Conservation (phyloP, 768 basidiomycete species). For the Russula sp. region DNA sequence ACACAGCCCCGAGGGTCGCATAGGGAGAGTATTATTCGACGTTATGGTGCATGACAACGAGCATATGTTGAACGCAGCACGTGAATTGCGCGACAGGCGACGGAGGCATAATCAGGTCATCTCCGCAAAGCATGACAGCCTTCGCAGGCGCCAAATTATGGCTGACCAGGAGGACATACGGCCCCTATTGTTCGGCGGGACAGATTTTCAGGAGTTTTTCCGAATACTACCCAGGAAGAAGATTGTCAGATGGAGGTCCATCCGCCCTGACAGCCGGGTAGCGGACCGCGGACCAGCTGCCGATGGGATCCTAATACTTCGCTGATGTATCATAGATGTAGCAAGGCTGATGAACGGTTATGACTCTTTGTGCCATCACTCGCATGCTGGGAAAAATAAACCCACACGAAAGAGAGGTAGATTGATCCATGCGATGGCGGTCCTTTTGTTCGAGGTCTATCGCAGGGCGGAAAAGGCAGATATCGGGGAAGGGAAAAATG, state of each 20-base stretch:
- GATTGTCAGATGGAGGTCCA: constrained; percentile 19
- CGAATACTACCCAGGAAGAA: constrained; percentile 15
- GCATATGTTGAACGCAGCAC: constrained; percentile 2
- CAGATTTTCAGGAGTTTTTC: constrained; percentile 19
- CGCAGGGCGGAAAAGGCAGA: constrained; percentile 6
- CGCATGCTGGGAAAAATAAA: constrained; percentile 8
- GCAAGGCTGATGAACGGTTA: constrained; percentile 4
- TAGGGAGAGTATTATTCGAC: background rate
- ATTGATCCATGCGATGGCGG: background rate
- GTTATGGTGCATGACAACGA: constrained; percentile 6
- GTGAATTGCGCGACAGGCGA: background rate
- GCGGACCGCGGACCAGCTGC: constrained; percentile 15
- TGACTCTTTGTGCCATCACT: background rate
- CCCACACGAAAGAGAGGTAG: constrained; percentile 6
- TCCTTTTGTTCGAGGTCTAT: constrained; percentile 16
- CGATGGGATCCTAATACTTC: background rate
- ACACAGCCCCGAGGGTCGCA: constrained; percentile 10
- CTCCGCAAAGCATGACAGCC: background rate
- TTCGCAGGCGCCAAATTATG: background rate
- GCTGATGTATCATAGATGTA: constrained; percentile 9
- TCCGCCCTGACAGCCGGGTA: constrained; percentile 15
- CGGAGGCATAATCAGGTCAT: background rate
- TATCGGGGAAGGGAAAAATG: constrained; percentile 14
- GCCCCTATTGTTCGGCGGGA: constrained; percentile 19
- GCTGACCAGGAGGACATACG: constrained; percentile 2